Evolutionary conservation across 768 basidiomycete genomes (phyloP).

Genomic region (Suillus lakei): DNA sequence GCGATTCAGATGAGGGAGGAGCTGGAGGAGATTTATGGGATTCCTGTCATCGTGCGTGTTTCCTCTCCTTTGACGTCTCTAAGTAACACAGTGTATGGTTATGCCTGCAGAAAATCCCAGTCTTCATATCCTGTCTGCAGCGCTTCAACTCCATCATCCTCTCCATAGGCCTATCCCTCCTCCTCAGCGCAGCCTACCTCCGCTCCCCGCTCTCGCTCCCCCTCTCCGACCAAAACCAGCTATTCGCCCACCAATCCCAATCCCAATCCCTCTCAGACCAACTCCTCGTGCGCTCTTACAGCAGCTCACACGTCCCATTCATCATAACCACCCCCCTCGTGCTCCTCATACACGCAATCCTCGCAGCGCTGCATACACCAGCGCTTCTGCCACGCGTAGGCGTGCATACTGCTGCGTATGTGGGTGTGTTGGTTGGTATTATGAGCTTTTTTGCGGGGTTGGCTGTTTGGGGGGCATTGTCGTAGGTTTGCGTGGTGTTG

Average conservation of each 20-base stretch:
- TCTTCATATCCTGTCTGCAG: constrained; percentile 78
- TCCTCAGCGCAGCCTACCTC: constrained; percentile 63
- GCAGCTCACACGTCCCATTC: constrained; percentile 39
- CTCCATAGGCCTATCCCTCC: constrained; percentile 62
- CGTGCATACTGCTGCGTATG: constrained; percentile 77
- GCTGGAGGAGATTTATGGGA: constrained; percentile 77
- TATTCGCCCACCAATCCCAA: neutral
- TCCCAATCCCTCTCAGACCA: constrained; percentile 23
- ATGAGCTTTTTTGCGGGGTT: constrained; percentile 76
- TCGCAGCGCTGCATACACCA: constrained; percentile 70
- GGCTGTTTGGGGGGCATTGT: constrained; percentile 72
- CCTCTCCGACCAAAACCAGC: neutral
- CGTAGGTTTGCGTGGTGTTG: constrained; percentile 27
- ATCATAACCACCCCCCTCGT: constrained; percentile 48
- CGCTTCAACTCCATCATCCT: constrained; percentile 75
- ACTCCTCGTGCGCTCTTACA: constrained; percentile 15
- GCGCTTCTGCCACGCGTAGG: constrained; percentile 72
- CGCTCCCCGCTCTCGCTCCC: constrained; percentile 49
- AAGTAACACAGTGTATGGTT: neutral
- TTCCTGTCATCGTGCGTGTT: constrained; percentile 76
- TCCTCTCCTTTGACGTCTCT: constrained; percentile 1
- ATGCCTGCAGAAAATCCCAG: constrained; percentile 65
- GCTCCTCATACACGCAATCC: constrained; percentile 52
- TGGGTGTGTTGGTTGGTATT: constrained; percentile 66
- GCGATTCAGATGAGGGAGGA: constrained; percentile 71